Evolutionary conservation across 768 basidiomycete genomes (phyloP).

Genomic region (Termitomyces sp.): DNA sequence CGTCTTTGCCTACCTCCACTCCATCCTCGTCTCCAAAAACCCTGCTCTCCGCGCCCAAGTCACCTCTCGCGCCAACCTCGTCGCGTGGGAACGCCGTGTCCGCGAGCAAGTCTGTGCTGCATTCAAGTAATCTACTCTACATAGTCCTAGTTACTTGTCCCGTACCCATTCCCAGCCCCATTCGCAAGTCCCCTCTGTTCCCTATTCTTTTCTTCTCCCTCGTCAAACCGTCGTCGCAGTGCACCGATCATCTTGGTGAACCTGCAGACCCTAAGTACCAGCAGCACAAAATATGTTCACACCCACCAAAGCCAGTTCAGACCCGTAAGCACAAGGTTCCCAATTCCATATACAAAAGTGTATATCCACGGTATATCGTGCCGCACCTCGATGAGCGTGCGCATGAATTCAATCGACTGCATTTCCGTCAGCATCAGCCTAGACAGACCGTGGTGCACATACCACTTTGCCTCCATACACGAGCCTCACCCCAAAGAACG

Average conservation of each 20-base stretch:
- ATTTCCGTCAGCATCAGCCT: not conserved
- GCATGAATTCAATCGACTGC: slow-evolving; percentile 65
- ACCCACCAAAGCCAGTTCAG: slow-evolving; percentile 81
- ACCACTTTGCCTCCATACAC: slow-evolving; percentile 59
- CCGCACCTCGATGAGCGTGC: slow-evolving; percentile 51
- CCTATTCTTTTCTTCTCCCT: slow-evolving; percentile 8
- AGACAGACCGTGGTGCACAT: slow-evolving; percentile 7
- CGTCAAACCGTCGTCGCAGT: slow-evolving; percentile 54
- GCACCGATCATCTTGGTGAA: slow-evolving; percentile 71
- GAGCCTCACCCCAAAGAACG: slow-evolving; percentile 70
- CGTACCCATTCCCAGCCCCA: slow-evolving; percentile 2
- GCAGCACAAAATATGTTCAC: not conserved
- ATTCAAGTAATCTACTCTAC: not conserved
- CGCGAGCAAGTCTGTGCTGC: slow-evolving; percentile 46
- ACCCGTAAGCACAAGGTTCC: slow-evolving; percentile 62
- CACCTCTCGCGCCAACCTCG: slow-evolving; percentile 67
- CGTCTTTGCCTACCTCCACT: slow-evolving; percentile 76
- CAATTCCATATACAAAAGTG: slow-evolving; percentile 44
- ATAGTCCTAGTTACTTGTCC: not conserved
- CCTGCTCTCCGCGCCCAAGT: slow-evolving; percentile 55
- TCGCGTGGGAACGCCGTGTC: slow-evolving; percentile 75
- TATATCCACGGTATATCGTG: slow-evolving; percentile 49
- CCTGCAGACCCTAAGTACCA: slow-evolving; percentile 32
- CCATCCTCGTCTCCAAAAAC: slow-evolving; percentile 42
- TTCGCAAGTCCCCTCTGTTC: slow-evolving; percentile 8